Base-by-base conservation (phyloP, 305 asterid species). In the Fraxinus greggii region DNA sequence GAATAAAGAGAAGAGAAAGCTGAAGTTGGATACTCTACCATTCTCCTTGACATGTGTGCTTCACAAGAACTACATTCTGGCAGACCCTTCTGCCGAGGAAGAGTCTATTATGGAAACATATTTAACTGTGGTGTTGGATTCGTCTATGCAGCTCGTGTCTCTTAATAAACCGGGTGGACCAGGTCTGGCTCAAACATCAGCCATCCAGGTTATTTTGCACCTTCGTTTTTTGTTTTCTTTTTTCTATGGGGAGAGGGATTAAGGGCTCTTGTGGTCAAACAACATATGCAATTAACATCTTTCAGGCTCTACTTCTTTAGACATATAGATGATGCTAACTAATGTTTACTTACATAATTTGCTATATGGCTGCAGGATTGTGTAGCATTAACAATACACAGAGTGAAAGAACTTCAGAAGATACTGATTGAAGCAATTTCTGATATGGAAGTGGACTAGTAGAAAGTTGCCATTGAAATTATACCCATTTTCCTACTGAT, bases 1-100 rank as follows among this genome's bases (percentile, higher is more conserved):
- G 85, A 94, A 92, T 76, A 89, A 86, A 82, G 97, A 91, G 90
- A 94, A 90, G 91, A 88, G 91, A 86, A 94, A 93, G 86, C 94
- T 94, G 28, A 87, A 86, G 75, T 76, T 92, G 89, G 89, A 84
- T 5, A 87, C 78, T 26, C 19, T 86, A 59, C 97, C 93, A n/a
- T 90, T 92, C 85, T 89, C 98, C 77, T 89, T 92, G 84, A 93
- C 99, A 42, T 94, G 98, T 88, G n/a, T 91, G 82, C 94, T 94
- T 81, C 97, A 93, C 91, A 88, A 94, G 88, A 91, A 93, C 82
- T 93, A 93, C 93, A 92, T 94, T 87, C 88, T 96, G 42, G 98
- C 98, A 6, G 98, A 96, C 87, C 97, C 98, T 48, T 91, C 99
- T 59, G 91, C 93, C 5, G 98, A 94, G 91, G 99, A 96, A 92